Conservation (phyloP, 495 filamentous ascomycete genomes). For the Filosporella fistucella region DNA sequence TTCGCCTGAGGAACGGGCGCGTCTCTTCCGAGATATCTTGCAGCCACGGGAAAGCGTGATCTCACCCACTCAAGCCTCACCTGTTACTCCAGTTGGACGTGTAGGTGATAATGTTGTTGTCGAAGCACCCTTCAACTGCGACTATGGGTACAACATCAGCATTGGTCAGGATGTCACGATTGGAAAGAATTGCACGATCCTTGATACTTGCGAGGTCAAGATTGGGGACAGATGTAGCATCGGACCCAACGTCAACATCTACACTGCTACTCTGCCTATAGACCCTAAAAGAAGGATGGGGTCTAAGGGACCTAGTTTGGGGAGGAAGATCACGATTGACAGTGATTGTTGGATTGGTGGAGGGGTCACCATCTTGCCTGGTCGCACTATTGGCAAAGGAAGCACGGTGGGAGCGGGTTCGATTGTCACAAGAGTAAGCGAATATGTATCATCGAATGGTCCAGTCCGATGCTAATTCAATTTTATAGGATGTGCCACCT, state of each 20-base stretch:
- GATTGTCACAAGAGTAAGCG: slow-evolving; percentile 80
- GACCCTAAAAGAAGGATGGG: slow-evolving; percentile 75
- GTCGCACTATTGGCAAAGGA: slow-evolving; percentile 76
- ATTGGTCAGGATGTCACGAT: slow-evolving; percentile 87
- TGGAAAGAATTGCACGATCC: slow-evolving; percentile 79
- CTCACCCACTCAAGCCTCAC: slow-evolving; percentile 39
- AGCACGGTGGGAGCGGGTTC: slow-evolving; percentile 78
- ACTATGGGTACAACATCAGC: slow-evolving; percentile 92
- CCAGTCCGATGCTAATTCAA: slow-evolving; percentile 7
- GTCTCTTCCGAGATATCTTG: slow-evolving; percentile 72
- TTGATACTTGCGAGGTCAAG: slow-evolving; percentile 66
- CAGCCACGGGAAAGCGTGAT: slow-evolving; percentile 45
- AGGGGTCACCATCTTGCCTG: slow-evolving; percentile 78
- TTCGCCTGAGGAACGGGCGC: slow-evolving; percentile 71
- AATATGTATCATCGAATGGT: no score
- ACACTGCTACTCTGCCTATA: slow-evolving; percentile 68
- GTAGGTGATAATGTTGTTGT: slow-evolving; percentile 76
- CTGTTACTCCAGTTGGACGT: slow-evolving; percentile 49
- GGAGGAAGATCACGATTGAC: slow-evolving; percentile 72
- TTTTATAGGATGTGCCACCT: slow-evolving; percentile 51
- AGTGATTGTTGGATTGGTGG: slow-evolving; percentile 89
- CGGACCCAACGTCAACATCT: slow-evolving; percentile 83
- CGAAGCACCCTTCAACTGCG: slow-evolving; percentile 87
- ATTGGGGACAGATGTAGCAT: slow-evolving; percentile 81
- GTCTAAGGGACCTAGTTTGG: slow-evolving; percentile 66